Conservation (phyloP, 2,329 filamentous ascomycete genomes). For the Aspergillus ruber region DNA sequence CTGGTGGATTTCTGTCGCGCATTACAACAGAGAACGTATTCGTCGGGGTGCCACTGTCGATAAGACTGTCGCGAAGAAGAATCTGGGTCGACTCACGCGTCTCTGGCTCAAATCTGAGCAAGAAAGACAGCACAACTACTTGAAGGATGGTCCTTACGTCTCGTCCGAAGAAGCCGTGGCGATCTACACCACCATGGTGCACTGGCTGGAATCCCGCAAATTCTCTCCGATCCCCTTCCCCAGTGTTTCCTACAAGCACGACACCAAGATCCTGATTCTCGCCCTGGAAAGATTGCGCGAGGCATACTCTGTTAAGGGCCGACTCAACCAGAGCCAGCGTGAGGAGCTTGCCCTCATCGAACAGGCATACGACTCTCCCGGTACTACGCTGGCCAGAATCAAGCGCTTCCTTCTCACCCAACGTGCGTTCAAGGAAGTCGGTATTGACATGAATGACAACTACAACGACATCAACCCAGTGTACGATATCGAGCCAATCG, state of each 20-base stretch:
- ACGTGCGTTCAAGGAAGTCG: constrained; percentile 97
- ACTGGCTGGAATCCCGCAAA: constrained; percentile 97
- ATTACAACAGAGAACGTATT: constrained; percentile 98
- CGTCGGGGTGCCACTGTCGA: constrained; percentile 93
- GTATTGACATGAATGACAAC: constrained; percentile 99
- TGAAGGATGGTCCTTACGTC: constrained; percentile 98
- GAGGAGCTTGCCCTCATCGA: constrained; percentile 96
- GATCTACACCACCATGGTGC: constrained; percentile 97
- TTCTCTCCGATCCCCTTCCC: constrained; percentile 99
- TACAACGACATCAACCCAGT: constrained; percentile 99
- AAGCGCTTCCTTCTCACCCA: constrained; percentile 97
- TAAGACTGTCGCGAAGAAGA: constrained; percentile 99
- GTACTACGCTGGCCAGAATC: constrained; percentile 90
- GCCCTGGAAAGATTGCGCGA: constrained; percentile 88
- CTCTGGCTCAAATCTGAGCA: constrained; percentile 98
- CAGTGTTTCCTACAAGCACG: constrained; percentile 98
- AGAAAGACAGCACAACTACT: constrained; percentile 97
- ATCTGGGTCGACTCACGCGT: constrained; percentile 85
- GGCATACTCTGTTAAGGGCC: constrained; percentile 94
- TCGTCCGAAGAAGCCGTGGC: constrained; percentile 97
- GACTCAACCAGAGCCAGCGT: constrained; percentile 93
- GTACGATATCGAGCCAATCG: constrained; percentile 97
- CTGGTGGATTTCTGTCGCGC: constrained; percentile 99
- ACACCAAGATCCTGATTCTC: constrained; percentile 96
- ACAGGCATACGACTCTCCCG: constrained; percentile 95